phyloP scores from a whole-genome alignment of 2,329 filamentous ascomycete species.

The Teratosphaeria gauchensis region DNA sequence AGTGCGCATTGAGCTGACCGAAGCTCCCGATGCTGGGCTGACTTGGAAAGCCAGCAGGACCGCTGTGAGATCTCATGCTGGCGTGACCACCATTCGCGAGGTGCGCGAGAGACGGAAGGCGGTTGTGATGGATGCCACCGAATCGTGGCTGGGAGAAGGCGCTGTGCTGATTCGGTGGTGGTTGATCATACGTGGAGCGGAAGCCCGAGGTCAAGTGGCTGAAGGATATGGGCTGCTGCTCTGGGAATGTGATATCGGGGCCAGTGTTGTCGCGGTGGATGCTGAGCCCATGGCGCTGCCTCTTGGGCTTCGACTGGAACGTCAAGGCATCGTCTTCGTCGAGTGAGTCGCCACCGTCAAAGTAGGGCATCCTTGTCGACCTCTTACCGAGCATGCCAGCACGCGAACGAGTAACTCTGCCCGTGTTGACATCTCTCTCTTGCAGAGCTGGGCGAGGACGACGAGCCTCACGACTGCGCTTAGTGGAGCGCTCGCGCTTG shows the following conservation, averaged over 20 bases:
- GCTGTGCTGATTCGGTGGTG: background rate
- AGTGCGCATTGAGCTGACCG: constrained; percentile 5
- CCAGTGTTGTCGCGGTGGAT: constrained; percentile 33
- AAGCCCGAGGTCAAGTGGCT: constrained; percentile 2
- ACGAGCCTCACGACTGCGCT: constrained; percentile 10
- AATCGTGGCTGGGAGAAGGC: background rate
- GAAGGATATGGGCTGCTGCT: background rate
- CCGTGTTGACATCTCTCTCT: constrained; percentile 21
- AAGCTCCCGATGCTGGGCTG: constrained; percentile 4
- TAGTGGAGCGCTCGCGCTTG: constrained; percentile 8
- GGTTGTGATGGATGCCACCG: constrained; percentile 3
- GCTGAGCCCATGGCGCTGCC: constrained; percentile 25
- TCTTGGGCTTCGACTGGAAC: constrained; percentile 13
- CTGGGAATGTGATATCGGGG: constrained; percentile 24
- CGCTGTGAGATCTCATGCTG: background rate
- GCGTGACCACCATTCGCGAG: background rate
- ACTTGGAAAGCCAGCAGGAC: background rate
- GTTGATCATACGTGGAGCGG: constrained; percentile 1
- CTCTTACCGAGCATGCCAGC: constrained; percentile 5
- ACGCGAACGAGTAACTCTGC: constrained; percentile 12
- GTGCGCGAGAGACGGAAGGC: constrained; percentile 6
- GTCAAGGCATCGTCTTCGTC: constrained; percentile 25
- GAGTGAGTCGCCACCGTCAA: constrained; percentile 16
- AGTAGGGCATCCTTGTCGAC: constrained; percentile 19
- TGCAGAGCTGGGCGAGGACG: constrained; percentile 14